Evolutionary conservation across 208 protist genomes (phyloP).

Genomic region (Phytomonas sp.): DNA sequence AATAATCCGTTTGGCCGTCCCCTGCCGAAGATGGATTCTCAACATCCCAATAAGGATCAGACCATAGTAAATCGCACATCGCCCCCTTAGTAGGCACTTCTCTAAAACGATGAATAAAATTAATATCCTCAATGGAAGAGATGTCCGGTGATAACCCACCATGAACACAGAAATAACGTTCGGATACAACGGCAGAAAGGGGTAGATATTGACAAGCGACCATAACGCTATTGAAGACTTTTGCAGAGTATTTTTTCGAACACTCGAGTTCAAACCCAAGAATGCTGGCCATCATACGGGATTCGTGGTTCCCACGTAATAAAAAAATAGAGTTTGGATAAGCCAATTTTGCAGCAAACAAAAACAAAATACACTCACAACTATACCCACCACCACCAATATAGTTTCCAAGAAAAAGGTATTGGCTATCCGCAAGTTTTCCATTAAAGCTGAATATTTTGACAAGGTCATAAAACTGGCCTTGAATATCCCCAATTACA

Average conservation of each 20-base stretch:
- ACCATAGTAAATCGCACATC: constrained; percentile 95
- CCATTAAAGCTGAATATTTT: constrained; percentile 93
- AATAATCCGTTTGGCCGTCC: constrained; percentile 54
- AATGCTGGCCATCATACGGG: constrained; percentile 94
- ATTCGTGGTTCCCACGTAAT: constrained; percentile 97
- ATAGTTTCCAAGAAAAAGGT: constrained; percentile 97
- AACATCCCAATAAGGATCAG: constrained; percentile 90
- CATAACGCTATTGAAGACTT: constrained; percentile 88
- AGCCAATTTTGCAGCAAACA: constrained; percentile 92
- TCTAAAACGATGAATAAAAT: constrained; percentile 89
- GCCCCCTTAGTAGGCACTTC: constrained; percentile 85
- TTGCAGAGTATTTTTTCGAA: constrained; percentile 85
- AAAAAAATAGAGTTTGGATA: constrained; percentile 90
- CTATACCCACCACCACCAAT: constrained; percentile 91
- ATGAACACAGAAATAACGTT: constrained; percentile 92
- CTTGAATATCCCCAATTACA: constrained; percentile 93
- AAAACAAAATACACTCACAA: constrained; percentile 84
- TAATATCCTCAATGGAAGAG: constrained; percentile 67
- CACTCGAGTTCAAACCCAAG: constrained; percentile 96
- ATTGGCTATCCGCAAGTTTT: constrained; percentile 71
- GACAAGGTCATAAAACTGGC: constrained; percentile 96
- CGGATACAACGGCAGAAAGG: constrained; percentile 80
- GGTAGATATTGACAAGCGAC: constrained; percentile 91
- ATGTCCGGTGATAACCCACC: constrained; percentile 85
- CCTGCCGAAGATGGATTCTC: constrained; percentile 51